Conservation (phyloP, 2,329 filamentous ascomycete genomes). For the Ceratocystis papillata region DNA sequence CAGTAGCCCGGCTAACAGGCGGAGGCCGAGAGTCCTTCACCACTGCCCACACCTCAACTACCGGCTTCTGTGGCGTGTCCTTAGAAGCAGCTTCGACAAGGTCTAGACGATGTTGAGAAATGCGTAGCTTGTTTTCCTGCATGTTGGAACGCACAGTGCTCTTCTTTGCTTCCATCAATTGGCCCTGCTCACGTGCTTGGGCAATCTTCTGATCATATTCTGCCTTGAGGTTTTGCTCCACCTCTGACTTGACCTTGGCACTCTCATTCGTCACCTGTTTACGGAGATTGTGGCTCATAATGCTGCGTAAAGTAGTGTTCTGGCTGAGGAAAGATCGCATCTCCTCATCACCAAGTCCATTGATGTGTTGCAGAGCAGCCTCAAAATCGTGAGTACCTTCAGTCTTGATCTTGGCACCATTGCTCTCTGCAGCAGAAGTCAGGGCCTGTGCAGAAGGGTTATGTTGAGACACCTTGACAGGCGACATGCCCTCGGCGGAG, state of each 20-base stretch:
- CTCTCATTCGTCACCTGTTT: slow-evolving; percentile 58
- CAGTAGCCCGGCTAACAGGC: slow-evolving; percentile 20
- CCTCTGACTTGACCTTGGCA: slow-evolving; percentile 48
- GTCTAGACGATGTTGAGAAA: slow-evolving; percentile 58
- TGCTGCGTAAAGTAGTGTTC: slow-evolving; percentile 47
- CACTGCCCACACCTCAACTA: slow-evolving; percentile 67
- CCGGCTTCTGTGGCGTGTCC: slow-evolving; percentile 75
- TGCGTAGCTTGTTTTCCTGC: slow-evolving; percentile 56
- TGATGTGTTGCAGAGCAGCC: slow-evolving; percentile 20
- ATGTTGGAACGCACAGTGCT: slow-evolving; percentile 65
- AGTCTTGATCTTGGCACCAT: slow-evolving; percentile 37
- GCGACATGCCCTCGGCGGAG: slow-evolving; percentile 25
- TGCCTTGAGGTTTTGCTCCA: slow-evolving; percentile 37
- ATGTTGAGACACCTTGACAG: slow-evolving; percentile 24
- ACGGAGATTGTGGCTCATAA: slow-evolving; percentile 52
- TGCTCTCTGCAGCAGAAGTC: slow-evolving; percentile 33
- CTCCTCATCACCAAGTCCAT: slow-evolving; percentile 38
- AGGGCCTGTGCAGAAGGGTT: slow-evolving; percentile 26
- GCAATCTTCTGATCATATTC: slow-evolving; percentile 45
- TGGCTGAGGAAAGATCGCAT: slow-evolving; percentile 47
- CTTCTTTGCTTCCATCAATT: slow-evolving; percentile 65
- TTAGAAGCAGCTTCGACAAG: slow-evolving; percentile 70
- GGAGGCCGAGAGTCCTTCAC: slow-evolving; percentile 24
- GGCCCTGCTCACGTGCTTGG: slow-evolving; percentile 50
- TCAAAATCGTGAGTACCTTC: slow-evolving; percentile 32